Evolutionary conservation across 2,329 filamentous ascomycete species (phyloP).

Genomic region (Colletotrichum sojae): DNA sequence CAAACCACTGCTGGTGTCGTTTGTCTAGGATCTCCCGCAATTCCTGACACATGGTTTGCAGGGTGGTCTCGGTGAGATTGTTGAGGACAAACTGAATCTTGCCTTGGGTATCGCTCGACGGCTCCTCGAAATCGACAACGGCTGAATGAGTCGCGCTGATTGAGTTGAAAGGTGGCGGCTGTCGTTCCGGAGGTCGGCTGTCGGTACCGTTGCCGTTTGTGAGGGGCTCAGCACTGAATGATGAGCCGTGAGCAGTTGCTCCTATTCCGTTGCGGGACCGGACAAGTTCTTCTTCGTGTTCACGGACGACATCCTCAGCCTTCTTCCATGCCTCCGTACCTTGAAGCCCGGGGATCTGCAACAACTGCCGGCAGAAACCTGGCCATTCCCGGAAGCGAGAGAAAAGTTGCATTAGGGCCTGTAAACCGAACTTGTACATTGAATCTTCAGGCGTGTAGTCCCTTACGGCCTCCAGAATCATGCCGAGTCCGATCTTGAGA

Average conservation of each 20-base stretch:
- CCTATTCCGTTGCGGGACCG: conserved; percentile 68
- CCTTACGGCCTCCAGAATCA: conserved; percentile 96
- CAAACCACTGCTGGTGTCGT: conserved; percentile 95
- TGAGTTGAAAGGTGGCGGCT: conserved; percentile 80
- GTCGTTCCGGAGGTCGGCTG: conserved; percentile 69
- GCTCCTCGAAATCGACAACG: conserved; percentile 81
- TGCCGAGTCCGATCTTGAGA: conserved; percentile 92
- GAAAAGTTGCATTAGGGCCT: conserved; percentile 91
- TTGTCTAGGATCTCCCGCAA: conserved; percentile 83
- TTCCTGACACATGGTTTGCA: conserved; percentile 87
- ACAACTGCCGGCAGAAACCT: conserved; percentile 89
- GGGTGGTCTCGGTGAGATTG: conserved; percentile 92
- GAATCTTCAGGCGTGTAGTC: conserved; percentile 86
- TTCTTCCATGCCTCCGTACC: conserved; percentile 88
- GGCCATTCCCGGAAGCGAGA: conserved; percentile 92
- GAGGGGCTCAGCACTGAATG: conserved; percentile 63
- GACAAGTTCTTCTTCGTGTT: conserved; percentile 73
- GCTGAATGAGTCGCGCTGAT: conserved; percentile 80
- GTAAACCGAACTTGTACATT: conserved; percentile 98
- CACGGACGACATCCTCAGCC: conserved; percentile 83
- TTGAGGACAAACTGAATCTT: conserved; percentile 97
- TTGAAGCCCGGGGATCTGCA: conserved; percentile 85
- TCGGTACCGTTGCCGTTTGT: conserved; percentile 82
- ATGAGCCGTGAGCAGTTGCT: conserved; percentile 52
- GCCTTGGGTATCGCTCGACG: conserved; percentile 87